Percentiles rank a stretch among this genome's conserved stretches.
Evolutionary conservation across 805 yeast species (phyloP).

Genomic region (Dipodascus albidus): DNA sequence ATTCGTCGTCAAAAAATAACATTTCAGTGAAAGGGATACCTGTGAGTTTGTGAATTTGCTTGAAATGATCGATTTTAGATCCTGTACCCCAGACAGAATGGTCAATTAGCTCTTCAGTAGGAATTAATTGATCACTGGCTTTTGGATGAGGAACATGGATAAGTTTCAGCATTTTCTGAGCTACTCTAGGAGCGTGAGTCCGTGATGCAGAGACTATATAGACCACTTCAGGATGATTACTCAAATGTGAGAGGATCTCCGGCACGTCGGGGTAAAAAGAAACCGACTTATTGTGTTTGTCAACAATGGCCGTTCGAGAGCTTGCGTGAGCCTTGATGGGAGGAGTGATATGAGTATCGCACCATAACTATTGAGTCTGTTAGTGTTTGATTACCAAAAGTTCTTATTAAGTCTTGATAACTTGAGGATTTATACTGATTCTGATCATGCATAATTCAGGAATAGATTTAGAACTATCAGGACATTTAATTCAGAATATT

Average conservation of each 20-base stretch:
- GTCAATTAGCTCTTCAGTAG: neutral
- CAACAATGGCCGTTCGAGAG: constrained; percentile 32
- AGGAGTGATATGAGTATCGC: constrained; percentile 57
- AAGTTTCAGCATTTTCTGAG: constrained; percentile 45
- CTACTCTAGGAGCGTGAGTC: constrained; percentile 70
- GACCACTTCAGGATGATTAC: constrained; percentile 32
- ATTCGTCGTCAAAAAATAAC: constrained; percentile 71
- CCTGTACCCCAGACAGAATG: constrained; percentile 30
- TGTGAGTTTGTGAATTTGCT: constrained; percentile 35
- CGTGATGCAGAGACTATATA: constrained; percentile 61
- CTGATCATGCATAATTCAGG: no score
- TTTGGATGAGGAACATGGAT: constrained; percentile 38
- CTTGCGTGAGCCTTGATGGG: constrained; percentile 36
- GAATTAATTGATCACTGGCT: neutral
- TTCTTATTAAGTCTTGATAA: no score
- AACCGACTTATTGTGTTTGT: constrained; percentile 43
- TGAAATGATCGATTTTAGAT: constrained; percentile 43
- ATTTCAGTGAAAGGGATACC: constrained; percentile 38
- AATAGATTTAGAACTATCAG: neutral
- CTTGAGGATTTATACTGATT: no score
- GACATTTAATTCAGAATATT: no score
- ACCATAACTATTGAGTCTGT: constrained; percentile 39
- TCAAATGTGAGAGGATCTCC: constrained; percentile 43
- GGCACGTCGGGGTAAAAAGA: constrained; percentile 60
- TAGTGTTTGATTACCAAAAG: neutral